Evolutionary conservation across 177 flowering plant species (phyloP), one percentile per base, ranked within the genome.

Genomic region (Tripterygium wilfordii): DNA sequence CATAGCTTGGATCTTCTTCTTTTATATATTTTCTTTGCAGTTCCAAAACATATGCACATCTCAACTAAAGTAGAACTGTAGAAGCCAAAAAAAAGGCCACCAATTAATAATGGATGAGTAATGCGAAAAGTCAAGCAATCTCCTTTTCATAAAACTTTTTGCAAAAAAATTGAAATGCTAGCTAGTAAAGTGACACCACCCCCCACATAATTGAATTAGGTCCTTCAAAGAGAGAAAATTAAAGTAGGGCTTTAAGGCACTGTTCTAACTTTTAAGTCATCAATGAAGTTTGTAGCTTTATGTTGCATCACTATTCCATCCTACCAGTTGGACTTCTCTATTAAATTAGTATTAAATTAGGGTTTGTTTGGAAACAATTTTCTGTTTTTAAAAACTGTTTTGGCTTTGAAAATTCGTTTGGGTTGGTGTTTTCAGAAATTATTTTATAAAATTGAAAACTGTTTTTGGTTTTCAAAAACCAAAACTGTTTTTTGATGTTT

Each of bases 1-100:
- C 51, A 55, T n/a, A n/a, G n/a, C n/a, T 38, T 36, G 36, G 16
- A 23, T 15, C 38, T 38, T 24, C 8, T 30, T 29, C 12, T 10
- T 3, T 1, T 25, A 19, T 23, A n/a, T 23, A 49, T 23, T 37
- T 25, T 6, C 21, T n/a, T n/a, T n/a, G n/a, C n/a, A n/a, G n/a
- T n/a, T n/a, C 19, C 17, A 20, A 0, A 19, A 12, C 9, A 38
- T 24, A 24, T 27, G 29, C 28, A 19, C 13, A 1, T 8, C 2
- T 17, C 51, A 20, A 21, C 5, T 14, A 48, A 31, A 46, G 27
- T 24, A 19, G 19, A n/a, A n/a, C n/a, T n/a, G n/a, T n/a, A n/a
- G n/a, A n/a, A n/a, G n/a, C n/a, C n/a, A n/a, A n/a, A n/a, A n/a
- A n/a, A n/a, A n/a, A n/a, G n/a, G n/a, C n/a, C n/a, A n/a, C n/a